phyloP scores from a whole-genome alignment of 1,139 yeast species.

The Scheffersomyces segobiensis region DNA sequence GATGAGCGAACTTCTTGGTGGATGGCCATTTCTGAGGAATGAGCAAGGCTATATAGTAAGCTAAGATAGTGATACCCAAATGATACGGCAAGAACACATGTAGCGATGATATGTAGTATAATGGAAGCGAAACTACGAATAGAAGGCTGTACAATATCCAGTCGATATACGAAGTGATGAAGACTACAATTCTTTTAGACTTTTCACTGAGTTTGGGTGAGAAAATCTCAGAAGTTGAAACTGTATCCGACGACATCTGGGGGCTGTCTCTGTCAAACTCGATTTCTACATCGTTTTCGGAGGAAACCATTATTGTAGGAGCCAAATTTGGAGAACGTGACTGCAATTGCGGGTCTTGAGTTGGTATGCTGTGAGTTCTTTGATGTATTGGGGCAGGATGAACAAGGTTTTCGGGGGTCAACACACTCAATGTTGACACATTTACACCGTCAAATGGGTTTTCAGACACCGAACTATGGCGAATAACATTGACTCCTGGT shows the following conservation, averaged over 20 bases:
- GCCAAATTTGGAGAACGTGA: conserved; percentile 1
- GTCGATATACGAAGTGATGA: conserved; percentile 51
- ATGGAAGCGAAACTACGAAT: conserved; percentile 56
- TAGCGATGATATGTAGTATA: conserved; percentile 46
- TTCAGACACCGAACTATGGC: neutral
- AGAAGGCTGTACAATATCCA: conserved; percentile 51
- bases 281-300: neutral
- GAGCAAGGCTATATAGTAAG: conserved; percentile 53
- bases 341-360: conserved; percentile 16
- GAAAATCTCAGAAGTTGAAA: neutral
- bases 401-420: neutral
- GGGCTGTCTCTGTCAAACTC: neutral
- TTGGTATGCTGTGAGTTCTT: conserved; percentile 1
- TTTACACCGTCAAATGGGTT: neutral
- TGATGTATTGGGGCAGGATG: conserved; percentile 5
- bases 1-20: conserved; percentile 60
- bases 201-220: conserved; percentile 9
- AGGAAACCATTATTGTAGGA: neutral
- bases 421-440: neutral
- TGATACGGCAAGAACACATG: conserved; percentile 65
- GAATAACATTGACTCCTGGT: conserved; percentile 5
- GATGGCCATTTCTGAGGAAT: conserved; percentile 50
- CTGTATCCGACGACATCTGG: neutral
- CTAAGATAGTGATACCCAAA: conserved; percentile 55
- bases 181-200: conserved; percentile 32